Evolutionary conservation across 306 rosid species (phyloP).

Genomic region (Cucumis sativus): Cucumber_9930_V3 NC_026661.2:1618001-1618500

Average conservation of each 20-base stretch:
- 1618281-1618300: background rate
- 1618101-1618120: background rate
- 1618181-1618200: background rate
- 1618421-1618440: background rate
- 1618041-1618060: conserved; percentile 29
- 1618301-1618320: background rate
- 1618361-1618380: background rate
- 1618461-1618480: background rate
- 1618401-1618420: background rate
- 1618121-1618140: background rate
- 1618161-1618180: background rate
- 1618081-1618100: background rate
- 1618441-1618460: background rate
- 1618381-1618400: background rate
- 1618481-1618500: background rate
- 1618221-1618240: background rate
- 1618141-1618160: too few species aligned
- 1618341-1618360: background rate
- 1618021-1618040: conserved; percentile 81
- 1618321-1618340: background rate
- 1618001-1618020: conserved; percentile 68
- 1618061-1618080: background rate
- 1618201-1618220: background rate
- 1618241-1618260: background rate
- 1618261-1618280: background rate